Evolutionary conservation across 176 grass and related monocot species (phyloP).

Genomic region (Poa annua): DNA sequence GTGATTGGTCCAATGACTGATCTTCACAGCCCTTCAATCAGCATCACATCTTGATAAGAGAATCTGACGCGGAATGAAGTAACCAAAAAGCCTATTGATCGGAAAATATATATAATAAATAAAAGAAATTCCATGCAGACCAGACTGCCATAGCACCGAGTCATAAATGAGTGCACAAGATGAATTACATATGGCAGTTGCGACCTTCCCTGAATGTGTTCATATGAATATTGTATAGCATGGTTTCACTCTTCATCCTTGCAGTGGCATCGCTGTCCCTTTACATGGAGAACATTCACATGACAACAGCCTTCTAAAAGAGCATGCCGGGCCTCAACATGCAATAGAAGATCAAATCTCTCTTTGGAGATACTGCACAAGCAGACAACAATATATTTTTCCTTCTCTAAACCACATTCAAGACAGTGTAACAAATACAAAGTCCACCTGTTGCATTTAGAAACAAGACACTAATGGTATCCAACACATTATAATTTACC

Average conservation of each 20-base stretch:
- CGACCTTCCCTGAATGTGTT: constrained; percentile 46
- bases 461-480: constrained; percentile 21
- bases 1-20: constrained; percentile 52
- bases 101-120: constrained; percentile 16
- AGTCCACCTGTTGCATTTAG: not conserved
- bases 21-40: constrained; percentile 42
- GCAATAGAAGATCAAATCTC: constrained; percentile 26
- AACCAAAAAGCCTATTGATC: constrained; percentile 36
- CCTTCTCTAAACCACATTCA: not conserved
- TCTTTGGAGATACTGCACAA: constrained; percentile 2
- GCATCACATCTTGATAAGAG: constrained; percentile 69
- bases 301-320: constrained; percentile 40
- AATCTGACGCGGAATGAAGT: constrained; percentile 63
- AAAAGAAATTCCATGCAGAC: constrained; percentile 33
- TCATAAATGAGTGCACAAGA: constrained; percentile 15
- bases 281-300: constrained; percentile 51
- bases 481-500: not conserved
- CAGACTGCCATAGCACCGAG: constrained; percentile 32
- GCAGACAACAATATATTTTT: not conserved
- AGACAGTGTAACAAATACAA: not conserved
- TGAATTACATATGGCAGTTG: constrained; percentile 32
- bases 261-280: constrained; percentile 24
- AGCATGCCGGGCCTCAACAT: not conserved
- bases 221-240: constrained; percentile 17
- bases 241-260: constrained; percentile 32